Evolutionary conservation across 202 grass and related monocot species (phyloP).

Genomic region (Setaria viridis): DNA sequence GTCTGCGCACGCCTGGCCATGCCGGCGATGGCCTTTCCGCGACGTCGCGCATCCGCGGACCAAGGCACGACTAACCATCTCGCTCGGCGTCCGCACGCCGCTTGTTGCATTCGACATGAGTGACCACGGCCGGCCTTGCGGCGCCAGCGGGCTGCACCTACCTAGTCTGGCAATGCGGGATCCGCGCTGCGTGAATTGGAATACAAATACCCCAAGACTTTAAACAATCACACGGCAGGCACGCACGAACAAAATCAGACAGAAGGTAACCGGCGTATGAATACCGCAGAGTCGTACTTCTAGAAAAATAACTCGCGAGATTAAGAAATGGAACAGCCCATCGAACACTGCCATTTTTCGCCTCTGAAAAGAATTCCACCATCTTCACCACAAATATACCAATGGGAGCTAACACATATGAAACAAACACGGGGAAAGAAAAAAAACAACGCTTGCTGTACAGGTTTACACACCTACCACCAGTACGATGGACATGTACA

Average conservation of each 20-base stretch:
- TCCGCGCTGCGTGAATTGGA: neutral
- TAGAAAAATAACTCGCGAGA: neutral
- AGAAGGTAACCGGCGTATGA: neutral
- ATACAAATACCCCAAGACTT: too few species aligned
- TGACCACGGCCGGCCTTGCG: too few species aligned
- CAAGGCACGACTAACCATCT: too few species aligned
- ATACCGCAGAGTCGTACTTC: too few species aligned
- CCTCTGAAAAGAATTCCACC: constrained; percentile 44
- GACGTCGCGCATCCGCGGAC: too few species aligned
- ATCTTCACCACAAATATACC: constrained; percentile 45
- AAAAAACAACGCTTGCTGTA: constrained; percentile 61
- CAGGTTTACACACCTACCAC: constrained; percentile 58
- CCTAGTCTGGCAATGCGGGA: too few species aligned
- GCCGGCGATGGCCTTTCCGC: too few species aligned
- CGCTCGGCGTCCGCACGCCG: too few species aligned
- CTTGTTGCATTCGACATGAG: too few species aligned
- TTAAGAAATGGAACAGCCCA: constrained; percentile 1
- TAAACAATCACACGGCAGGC: neutral
- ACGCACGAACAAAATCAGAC: neutral
- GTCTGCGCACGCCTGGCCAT: too few species aligned
- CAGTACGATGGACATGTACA: constrained; percentile 63
- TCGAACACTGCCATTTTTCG: constrained; percentile 11
- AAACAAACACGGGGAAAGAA: constrained; percentile 37
- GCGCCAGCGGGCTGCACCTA: too few species aligned
- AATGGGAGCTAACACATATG: constrained; percentile 47